phyloP scores from a whole-genome alignment of 139 green algal genomes.

The Closterium sp. region DNA sequence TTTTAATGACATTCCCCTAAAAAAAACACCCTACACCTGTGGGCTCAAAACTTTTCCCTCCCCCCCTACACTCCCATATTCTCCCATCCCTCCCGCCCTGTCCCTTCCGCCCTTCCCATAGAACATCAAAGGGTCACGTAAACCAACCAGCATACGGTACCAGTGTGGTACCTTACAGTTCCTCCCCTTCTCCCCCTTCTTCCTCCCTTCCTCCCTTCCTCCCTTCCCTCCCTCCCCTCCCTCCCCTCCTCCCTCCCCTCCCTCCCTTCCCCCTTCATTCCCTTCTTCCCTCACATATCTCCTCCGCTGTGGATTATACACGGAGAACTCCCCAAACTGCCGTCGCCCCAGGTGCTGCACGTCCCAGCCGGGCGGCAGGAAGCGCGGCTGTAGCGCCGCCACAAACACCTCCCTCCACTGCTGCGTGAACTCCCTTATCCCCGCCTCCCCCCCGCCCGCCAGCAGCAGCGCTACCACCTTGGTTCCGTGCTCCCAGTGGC shows the following conservation, averaged over 20 bases:
- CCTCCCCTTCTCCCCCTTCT: not conserved
- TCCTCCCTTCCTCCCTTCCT: no score
- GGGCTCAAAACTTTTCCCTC: no score
- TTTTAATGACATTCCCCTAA: no score
- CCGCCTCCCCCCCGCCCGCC: constrained; percentile 27
- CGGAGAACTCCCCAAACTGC: constrained; percentile 30
- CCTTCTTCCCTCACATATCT: not conserved
- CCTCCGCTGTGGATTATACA: constrained; percentile 15
- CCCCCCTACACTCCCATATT: no score
- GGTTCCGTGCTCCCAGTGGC: constrained; percentile 32
- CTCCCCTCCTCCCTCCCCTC: no score
- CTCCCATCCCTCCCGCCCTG: no score
- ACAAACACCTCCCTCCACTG: constrained; percentile 43
- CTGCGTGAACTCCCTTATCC: constrained; percentile 31
- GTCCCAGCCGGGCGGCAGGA: constrained; percentile 35
- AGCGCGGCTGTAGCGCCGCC: constrained; percentile 20
- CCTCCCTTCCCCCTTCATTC: no score
- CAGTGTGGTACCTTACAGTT: not conserved
- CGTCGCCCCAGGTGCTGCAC: constrained; percentile 28
- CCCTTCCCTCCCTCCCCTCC: no score
- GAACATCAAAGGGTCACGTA: constrained; percentile 10
- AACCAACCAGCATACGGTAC: not conserved
- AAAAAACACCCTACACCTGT: no score
- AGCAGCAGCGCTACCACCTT: constrained; percentile 30
- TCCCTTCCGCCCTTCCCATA: no score